Evolutionary conservation across 2,329 filamentous ascomycete genomes (phyloP).

Genomic region (Aspergillus eucalypticola): DNA sequence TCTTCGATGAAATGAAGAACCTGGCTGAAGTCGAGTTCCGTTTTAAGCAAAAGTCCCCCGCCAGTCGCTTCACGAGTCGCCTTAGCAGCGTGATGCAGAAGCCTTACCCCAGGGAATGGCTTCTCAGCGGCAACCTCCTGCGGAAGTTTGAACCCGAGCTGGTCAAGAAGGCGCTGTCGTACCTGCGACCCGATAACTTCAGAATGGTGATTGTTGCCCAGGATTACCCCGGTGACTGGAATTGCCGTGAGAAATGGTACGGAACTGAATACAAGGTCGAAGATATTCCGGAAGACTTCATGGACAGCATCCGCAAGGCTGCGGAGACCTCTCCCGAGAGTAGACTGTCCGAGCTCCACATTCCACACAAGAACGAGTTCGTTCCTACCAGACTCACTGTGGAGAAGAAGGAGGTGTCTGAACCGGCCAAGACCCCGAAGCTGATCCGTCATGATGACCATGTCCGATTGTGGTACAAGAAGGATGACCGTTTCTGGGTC

Average conservation of each 20-base stretch:
- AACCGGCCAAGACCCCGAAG: conserved; percentile 71
- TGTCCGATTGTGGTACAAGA: conserved; percentile 92
- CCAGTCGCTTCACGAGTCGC: conserved; percentile 83
- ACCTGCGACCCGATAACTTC: conserved; percentile 84
- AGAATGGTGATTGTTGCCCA: conserved; percentile 80
- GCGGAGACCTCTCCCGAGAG: conserved; percentile 58
- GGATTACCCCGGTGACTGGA: conserved; percentile 79
- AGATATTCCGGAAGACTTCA: conserved; percentile 73
- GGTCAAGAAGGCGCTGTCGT: conserved; percentile 72
- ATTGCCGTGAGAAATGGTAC: conserved; percentile 94
- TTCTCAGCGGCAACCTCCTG: conserved; percentile 78
- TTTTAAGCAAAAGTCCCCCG: conserved; percentile 89
- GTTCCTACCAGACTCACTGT: conserved; percentile 92
- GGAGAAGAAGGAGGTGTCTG: conserved; percentile 85
- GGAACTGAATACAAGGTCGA: conserved; percentile 89
- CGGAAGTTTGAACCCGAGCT: conserved; percentile 76
- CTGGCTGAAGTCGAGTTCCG: conserved; percentile 93
- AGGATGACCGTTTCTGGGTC: conserved; percentile 98
- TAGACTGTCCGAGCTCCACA: conserved; percentile 70
- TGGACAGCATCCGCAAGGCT: conserved; percentile 69
- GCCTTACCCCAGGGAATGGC: conserved; percentile 78
- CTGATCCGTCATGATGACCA: conserved; percentile 81
- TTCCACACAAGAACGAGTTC: conserved; percentile 93
- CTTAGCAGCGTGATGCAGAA: conserved; percentile 89
- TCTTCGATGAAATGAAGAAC: conserved; percentile 86